Evolutionary conservation across 2,329 filamentous ascomycete genomes (phyloP), one percentile per base, ranked within the genome.

Genomic region (Aspergillus sp.): DNA sequence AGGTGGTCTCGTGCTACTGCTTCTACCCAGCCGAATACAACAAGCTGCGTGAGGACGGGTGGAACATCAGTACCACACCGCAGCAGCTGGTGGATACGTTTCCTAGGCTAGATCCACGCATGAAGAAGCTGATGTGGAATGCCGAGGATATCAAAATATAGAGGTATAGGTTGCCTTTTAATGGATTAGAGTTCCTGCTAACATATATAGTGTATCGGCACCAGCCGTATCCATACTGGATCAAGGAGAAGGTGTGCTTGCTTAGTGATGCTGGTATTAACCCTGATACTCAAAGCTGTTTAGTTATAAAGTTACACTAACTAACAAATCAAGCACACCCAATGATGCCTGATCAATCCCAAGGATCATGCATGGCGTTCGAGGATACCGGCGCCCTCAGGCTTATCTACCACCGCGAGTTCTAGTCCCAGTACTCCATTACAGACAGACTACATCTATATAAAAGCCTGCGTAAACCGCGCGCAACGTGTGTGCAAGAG

Each of bases 301-400:
- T 21, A 21, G 19, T 21, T 21, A 3, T 3, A 21, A 21, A 21
- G 19, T 21, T 21, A 21, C 19, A 21, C 19, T 21, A 21, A 21
- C 21, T 21, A 3, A 21, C 21, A 21, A 21, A 21, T 21, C 21
- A 21, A 21, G 21, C 71, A 1, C 71, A 73, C 50, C 68, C 71
- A 1, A 72, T 73, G 67, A 66, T 73, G 62, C 71, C 70, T 1
- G 68, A 72, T 44, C 70, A 72, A 31, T 65, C 62, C 7, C 65
- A 70, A 60, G 64, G 75, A 6, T 74, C 72, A 1, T 77, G 73
- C 55, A 70, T 70, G 66, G 75, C 75, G 0, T 73, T 78, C 33
- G 76, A 79, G 60, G 75, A 79, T 57, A 75, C 75, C 5, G 75
- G 67, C 0, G 73, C 72, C 1, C 52, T 77, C 6, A 74, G 75